These are phyloP conservation scores for Eucalyptus globulus DNA, from an alignment of 345 rosid species.

Conservation along the genomic window DNA sequence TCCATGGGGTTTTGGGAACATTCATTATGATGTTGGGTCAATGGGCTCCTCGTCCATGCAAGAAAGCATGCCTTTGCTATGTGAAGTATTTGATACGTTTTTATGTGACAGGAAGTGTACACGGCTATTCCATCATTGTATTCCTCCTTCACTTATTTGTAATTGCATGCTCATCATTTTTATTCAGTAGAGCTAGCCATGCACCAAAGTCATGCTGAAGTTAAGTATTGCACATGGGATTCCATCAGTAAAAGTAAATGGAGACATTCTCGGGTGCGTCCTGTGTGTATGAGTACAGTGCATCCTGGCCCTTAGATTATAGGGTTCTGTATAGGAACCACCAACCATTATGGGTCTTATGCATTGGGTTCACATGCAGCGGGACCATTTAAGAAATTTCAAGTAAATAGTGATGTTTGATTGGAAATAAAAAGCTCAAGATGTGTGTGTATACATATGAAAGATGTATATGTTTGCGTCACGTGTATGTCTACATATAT, in stretches of 20 bases:
- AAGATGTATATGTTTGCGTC: background rate
- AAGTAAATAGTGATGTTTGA: background rate
- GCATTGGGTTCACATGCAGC: background rate
- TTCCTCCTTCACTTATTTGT: background rate
- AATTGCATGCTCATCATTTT: background rate
- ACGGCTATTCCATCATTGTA: background rate
- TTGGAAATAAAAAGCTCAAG: background rate
- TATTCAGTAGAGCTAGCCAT: background rate
- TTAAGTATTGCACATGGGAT: background rate
- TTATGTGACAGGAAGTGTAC: background rate
- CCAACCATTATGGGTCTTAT: background rate
- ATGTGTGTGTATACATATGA: too few relatives aligned
- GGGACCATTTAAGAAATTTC: background rate
- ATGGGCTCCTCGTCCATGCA: background rate
- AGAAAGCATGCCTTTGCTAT: background rate
- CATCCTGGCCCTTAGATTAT: background rate
- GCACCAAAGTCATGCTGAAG: background rate
- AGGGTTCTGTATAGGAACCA: background rate
- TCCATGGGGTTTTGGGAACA: background rate
- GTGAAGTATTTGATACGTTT: background rate
- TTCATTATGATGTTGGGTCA: background rate
- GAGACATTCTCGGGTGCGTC: background rate
- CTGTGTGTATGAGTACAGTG: background rate
- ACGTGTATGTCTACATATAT: background rate
- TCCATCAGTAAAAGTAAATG: background rate